phyloP scores from a whole-genome alignment of 1,139 yeast species.

The Taiozyma onychis region DNA sequence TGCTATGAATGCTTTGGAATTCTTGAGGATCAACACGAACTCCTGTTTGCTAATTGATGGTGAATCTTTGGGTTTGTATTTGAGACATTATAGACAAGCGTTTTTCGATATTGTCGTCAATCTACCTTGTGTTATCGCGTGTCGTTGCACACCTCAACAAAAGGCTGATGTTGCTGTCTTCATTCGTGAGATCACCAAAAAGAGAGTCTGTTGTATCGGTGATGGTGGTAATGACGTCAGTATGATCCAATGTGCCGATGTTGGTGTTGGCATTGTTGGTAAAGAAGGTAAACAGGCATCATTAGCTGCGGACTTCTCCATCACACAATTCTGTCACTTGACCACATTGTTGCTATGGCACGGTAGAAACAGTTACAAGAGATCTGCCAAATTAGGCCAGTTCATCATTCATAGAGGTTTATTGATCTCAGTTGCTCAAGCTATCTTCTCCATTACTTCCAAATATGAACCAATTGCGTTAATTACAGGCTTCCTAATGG shows the following conservation, averaged over 20 bases:
- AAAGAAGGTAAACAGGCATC: slow-evolving; percentile 98
- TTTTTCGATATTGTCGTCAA: slow-evolving; percentile 72
- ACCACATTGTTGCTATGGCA: slow-evolving; percentile 92
- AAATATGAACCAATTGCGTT: slow-evolving; percentile 89
- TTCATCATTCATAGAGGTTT: slow-evolving; percentile 96
- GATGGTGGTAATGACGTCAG: slow-evolving; percentile 99
- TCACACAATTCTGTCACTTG: slow-evolving; percentile 85
- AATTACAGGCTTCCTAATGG: slow-evolving; percentile 96
- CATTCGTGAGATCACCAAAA: slow-evolving; percentile 74
- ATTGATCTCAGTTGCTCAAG: slow-evolving; percentile 93
- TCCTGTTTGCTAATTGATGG: slow-evolving; percentile 91
- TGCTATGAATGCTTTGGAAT: slow-evolving; percentile 73
- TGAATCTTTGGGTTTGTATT: slow-evolving; percentile 70
- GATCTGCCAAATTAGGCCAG: slow-evolving; percentile 92
- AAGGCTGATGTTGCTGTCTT: slow-evolving; percentile 90
- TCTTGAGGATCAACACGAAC: slow-evolving; percentile 60
- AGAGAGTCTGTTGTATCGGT: slow-evolving; percentile 95
- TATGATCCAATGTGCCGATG: slow-evolving; percentile 98
- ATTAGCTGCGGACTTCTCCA: slow-evolving; percentile 92
- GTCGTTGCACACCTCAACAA: slow-evolving; percentile 98
- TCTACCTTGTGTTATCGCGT: slow-evolving; percentile 91
- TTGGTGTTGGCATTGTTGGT: slow-evolving; percentile 98
- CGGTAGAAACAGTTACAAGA: slow-evolving; percentile 92
- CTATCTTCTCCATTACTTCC: slow-evolving; percentile 83
- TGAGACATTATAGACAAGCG: slow-evolving; percentile 58